phyloP scores from a whole-genome alignment of 2,329 filamentous ascomycete genomes.

The Paecilomyces formosus region DNA sequence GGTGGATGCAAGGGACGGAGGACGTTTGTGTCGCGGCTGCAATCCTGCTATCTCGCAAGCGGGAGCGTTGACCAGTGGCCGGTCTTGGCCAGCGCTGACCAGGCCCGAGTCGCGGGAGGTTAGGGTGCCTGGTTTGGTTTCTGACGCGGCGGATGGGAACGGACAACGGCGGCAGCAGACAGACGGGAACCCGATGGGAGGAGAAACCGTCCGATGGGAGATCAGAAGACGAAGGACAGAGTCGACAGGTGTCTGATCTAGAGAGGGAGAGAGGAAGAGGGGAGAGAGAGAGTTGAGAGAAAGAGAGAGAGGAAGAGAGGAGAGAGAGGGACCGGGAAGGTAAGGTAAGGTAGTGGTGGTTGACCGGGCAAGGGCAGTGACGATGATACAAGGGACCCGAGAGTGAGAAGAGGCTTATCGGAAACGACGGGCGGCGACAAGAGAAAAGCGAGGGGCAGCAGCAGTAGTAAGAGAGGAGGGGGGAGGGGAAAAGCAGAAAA shows the following conservation, averaged over 20 bases:
- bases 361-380: constrained; percentile 12
- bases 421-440: constrained; percentile 18
- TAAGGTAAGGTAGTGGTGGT: constrained; percentile 1
- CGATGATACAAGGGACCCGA: constrained; percentile 13
- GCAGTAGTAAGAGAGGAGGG: not conserved
- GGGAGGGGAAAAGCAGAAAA: not conserved
- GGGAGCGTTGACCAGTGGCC: not conserved
- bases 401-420: constrained; percentile 21
- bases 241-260: not conserved
- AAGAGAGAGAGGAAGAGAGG: constrained; percentile 3
- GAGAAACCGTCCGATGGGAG: not conserved
- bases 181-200: constrained; percentile 7
- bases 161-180: too few relatives aligned
- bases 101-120: not conserved
- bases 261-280: not conserved
- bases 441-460: constrained; percentile 14
- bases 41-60: not conserved
- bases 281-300: constrained; percentile 1
- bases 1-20: not conserved
- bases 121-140: not conserved
- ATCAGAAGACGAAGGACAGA: not conserved
- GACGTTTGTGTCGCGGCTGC: not conserved
- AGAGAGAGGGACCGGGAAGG: constrained; percentile 6
- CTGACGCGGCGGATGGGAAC: constrained; percentile 6
- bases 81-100: not conserved